phyloP scores from a whole-genome alignment of 2,329 filamentous ascomycete species.

The Fusarium sterilihyphosum region DNA sequence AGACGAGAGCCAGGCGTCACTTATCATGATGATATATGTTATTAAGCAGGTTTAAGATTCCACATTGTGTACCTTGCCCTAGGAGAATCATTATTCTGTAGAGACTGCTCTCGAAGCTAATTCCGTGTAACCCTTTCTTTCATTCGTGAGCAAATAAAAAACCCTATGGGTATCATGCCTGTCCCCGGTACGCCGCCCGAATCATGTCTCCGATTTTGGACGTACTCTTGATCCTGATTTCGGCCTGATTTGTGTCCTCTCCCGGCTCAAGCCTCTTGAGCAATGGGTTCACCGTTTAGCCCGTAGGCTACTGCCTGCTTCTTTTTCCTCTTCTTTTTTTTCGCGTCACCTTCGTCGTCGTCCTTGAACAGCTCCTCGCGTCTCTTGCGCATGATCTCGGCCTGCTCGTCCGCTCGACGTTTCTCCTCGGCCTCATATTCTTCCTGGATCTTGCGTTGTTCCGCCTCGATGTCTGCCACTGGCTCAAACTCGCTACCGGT shows the following conservation, averaged over 20 bases:
- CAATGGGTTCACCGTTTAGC: conserved; percentile 51
- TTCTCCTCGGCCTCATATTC: conserved; percentile 57
- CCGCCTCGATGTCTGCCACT: conserved; percentile 65
- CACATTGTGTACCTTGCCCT: background rate
- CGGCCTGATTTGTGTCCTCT: conserved; percentile 1
- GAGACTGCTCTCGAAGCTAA: conserved; percentile 26
- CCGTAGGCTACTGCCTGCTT: conserved; percentile 50
- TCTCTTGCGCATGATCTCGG: conserved; percentile 59
- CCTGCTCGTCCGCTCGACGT: conserved; percentile 57
- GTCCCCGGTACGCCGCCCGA: conserved; percentile 34
- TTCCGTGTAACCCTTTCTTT: conserved; percentile 6
- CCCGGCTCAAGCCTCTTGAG: conserved; percentile 33
- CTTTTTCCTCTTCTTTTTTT: conserved; percentile 50
- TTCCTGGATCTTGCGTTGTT: conserved; percentile 60
- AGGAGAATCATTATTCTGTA: conserved; percentile 22
- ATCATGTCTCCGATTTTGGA: conserved; percentile 16
- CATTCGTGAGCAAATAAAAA: conserved; percentile 32
- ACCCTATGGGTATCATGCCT: conserved; percentile 43
- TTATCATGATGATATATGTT: background rate
- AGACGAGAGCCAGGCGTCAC: background rate
- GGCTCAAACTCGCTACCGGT: conserved; percentile 64
- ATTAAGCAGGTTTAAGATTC: background rate
- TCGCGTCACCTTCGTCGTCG: conserved; percentile 45
- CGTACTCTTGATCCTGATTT: conserved; percentile 6
- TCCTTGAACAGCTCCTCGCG: conserved; percentile 60